Evolutionary conservation across 129 eudicot species (phyloP), one percentile per base, ranked within the genome.

Genomic region (Tagetes erecta): DNA sequence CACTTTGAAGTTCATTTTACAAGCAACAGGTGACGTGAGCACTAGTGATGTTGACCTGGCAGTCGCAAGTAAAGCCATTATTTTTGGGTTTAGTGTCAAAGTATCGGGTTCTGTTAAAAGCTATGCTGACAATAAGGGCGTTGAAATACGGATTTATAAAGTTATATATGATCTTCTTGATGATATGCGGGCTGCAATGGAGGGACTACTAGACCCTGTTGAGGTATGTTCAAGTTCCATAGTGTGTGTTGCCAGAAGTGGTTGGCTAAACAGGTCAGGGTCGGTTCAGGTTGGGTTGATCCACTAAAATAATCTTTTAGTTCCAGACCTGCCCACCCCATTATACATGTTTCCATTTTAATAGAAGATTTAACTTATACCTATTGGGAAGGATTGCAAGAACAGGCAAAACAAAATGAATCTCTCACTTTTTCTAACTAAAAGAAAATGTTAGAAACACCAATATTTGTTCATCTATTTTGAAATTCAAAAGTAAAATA

Each of bases 1-100:
- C 67, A 84, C 93, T 76, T 72, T 94, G 67, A 94, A 90, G 76
- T 94, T 94, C 80, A 85, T 94, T 77, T 70, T 94, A 77, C 96
- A 94, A 83, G 97, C 91, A 73, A 87, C 91, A 6, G 98, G 98
- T 78, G 98, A 94, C 52, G 87, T 94, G 73, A 87, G 77, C 83
- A 77, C 78, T 31, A 90, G 98, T 70, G 98, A 94, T 67, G 91
- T 94, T 73, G 98, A 94, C 78, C 93, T 94, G 62, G 97, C 98
- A 4, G 84, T 88, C n/a, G 89, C 96, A 33, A 88, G 88, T 71
- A 84, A 90, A 78, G 98, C 97, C 49, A 78, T 94, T 67, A 82
- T 94, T 51, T 81, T 94, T 62, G 98, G 98, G 44, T 94, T 94
- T 76, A 94, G 90, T 77, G 98, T 90, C 13, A 88, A 55, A 77